Base-by-base conservation (phyloP, 116 monocot genomes). In the Zostera marina region DNA sequence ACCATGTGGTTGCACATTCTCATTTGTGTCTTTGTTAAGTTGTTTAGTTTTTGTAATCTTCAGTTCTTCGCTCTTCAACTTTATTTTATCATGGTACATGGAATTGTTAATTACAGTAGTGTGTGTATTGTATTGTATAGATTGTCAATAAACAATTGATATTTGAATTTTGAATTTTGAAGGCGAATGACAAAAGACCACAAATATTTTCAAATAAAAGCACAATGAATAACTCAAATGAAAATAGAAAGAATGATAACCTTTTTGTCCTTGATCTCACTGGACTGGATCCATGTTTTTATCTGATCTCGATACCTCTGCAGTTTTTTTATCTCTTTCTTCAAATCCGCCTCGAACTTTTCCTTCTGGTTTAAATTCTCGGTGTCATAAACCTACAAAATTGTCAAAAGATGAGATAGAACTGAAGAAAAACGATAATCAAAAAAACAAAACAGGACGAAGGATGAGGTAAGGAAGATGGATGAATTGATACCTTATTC, bases 301-400 rank as follows among this genome's bases (percentile, higher is more conserved):
- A 94, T 94, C 75, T 94, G 94, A 61, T 94, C 94, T 13, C 94
- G 73, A 59, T 94, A 94, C 59, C 94, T 76, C 88, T 94, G 94
- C 20, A 94, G 73, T 77, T 94, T 94, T 75, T 94, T 94, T 25
- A 94, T 94, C 77, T 94, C 94, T 72, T 94, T 94, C 77, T 94
- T 94, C 59, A 94, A 43, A 53, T 94, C 94, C 42, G 94, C 94
- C 67, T 94, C 94, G 58, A 88, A 94, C 56, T 94, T 94, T 85
- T 94, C 94, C 77, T 94, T 94, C 77, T 94, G 94, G 61, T 94
- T 94, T 19, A 79, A 79, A 54, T 94, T 94, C 63, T 94, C 94
- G 14, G 94, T 94, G 60, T 94, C 94, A 60, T 94, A 94, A 59
- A 93, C 92, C 92, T 93, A 26, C 52, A 24, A 22, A 22, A 14